Evolutionary conservation across 495 filamentous ascomycete species (phyloP), one percentile per base, ranked within the genome.

Genomic region (Hyaloscypha variabilis): DNA sequence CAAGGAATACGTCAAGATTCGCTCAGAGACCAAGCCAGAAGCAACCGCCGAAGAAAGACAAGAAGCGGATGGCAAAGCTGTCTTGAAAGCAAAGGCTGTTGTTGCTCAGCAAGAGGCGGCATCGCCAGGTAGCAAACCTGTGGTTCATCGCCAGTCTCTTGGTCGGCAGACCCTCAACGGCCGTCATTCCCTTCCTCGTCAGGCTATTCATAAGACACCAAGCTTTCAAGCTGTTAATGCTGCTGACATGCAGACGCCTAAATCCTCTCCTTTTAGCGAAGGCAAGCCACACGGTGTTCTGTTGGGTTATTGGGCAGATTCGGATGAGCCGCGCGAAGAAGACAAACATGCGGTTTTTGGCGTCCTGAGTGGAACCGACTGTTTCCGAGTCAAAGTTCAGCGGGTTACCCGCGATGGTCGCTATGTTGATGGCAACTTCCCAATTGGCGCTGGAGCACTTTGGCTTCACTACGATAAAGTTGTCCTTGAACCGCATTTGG

Each of bases 401-500:
- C 72, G 76, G 11, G 75, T 80, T 54, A 86, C 82, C 3, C 77
- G 81, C 24, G 80, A 82, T 60, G 83, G 83, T 5, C 76, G 78
- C 1, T 73, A 70, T n/a, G 71, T 79, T 2, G 67, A 77, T 23
- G 82, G 77, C 25, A 82, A 82, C 69, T 84, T 84, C 56, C 83
- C 83, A 0, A 67, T 62, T 21, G 83, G 83, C 2, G 78, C 83
- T 10, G 82, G 82, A 11, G 79, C 77, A 3, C 69, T 86, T 1
- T 86, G 83, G 83, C 82, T 85, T 10, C 72, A 77, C 2, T 86
- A 82, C 67, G 82, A 86, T n/a, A 79, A 84, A 19, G 78, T 82
- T 30, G 76, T 76, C 25, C 79, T 85, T 31, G 72, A 84, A 13
- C 72, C 74, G 3, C 82, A 84, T 28, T 72, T 86, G 6, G 67